Base-by-base conservation (phyloP, 2,329 filamentous ascomycete species). In the Verticillium nubilum region DNA sequence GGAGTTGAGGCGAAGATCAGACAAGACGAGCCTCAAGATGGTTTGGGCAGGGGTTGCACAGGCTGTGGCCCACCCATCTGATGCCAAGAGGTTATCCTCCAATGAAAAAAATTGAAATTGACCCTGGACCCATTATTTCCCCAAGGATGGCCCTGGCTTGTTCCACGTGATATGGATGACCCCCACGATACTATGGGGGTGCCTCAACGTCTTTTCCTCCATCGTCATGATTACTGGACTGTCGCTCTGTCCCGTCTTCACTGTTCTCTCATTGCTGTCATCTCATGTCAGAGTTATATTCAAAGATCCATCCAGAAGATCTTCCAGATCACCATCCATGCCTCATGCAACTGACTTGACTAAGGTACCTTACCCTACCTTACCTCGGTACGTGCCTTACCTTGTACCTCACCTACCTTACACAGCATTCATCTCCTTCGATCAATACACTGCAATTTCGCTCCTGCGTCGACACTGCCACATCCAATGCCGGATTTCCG, bases 401-500 rank as follows among this genome's bases (percentile, higher is more conserved):
- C n/a, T n/a, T n/a, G n/a, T n/a, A n/a, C n/a, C n/a, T n/a, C n/a
- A n/a, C n/a, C n/a, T n/a, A 33, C 31, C 10, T 12, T 42, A 25
- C 42, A 25, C 42, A 58, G n/a, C 35, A 31, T 25, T 10, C 3
- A 3, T 29, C 37, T 7, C 42, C 58, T 10, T 57, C n/a, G 12
- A 61, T 57, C 50, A 70, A 42, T 25, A 75, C 72, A 54, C 73
- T 76, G 55, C 67, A 66, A 33, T 73, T 76, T 9, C 60, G 63
- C 0, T 69, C 70, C 59, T 75, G 73, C 0, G 63, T 72, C 2
- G 74, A 75, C 3, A 74, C 72, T 0, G 78, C 75, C 2, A 84
- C 78, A 65, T 84, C 80, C 5, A 83, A 58, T 0, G 74, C 78
- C 0, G 80, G 81, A 59, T 84, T 83, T 4, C 74, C 74, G 1